Evolutionary conservation across 768 basidiomycete genomes (phyloP).

Genomic region (Artomyces pyxidatus): DNA sequence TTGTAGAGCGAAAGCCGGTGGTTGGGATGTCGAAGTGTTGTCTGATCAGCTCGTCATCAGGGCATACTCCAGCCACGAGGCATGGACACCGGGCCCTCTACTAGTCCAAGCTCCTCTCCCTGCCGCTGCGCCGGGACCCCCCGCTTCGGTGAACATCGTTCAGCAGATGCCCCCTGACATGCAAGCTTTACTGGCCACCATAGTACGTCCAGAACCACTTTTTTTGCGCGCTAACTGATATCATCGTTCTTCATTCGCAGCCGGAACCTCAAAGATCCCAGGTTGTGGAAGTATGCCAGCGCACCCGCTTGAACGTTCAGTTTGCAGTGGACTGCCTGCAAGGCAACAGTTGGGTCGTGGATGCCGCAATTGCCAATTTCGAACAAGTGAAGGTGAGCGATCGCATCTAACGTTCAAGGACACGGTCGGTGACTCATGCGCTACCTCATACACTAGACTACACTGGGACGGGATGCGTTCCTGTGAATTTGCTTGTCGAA

Average conservation of each 20-base stretch:
- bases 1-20: constrained; percentile 62
- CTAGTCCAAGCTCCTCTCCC: constrained; percentile 49
- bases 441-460: constrained; percentile 14
- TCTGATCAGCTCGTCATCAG: constrained; percentile 85
- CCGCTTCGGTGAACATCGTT: constrained; percentile 21
- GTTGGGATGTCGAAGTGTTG: constrained; percentile 87
- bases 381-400: constrained; percentile 81
- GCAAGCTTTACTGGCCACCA: constrained; percentile 41
- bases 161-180: constrained; percentile 30
- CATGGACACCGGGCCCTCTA: constrained; percentile 72
- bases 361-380: constrained; percentile 76
- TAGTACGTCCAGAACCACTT: constrained; percentile 39
- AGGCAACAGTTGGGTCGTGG: constrained; percentile 80
- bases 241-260: constrained; percentile 39
- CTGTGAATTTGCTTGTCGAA: constrained; percentile 7
- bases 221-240: too few relatives aligned
- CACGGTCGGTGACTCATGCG: constrained; percentile 1
- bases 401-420: too few relatives aligned
- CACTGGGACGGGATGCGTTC: constrained; percentile 21
- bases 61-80: constrained; percentile 73
- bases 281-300: constrained; percentile 60
- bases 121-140: constrained; percentile 20
- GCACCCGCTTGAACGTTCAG: constrained; percentile 71
- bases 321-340: constrained; percentile 81
- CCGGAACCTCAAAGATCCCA: constrained; percentile 63